Conservation (phyloP, 2,329 filamentous ascomycete genomes). For the Fusarium buxicola region DNA sequence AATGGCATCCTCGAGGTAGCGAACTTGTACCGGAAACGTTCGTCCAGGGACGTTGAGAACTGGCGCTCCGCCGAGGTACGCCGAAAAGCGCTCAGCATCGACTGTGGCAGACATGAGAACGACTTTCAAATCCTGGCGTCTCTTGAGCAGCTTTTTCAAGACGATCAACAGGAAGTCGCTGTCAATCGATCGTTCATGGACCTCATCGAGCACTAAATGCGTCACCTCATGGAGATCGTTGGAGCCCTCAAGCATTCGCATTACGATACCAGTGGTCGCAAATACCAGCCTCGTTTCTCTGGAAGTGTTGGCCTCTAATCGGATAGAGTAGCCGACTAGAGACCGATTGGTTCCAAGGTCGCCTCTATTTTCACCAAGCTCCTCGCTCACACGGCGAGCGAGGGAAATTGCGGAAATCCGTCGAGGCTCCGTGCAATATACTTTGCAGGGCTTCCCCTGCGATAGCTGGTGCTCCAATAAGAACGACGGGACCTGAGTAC, state of each 20-base stretch:
- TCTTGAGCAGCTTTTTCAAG: conserved; percentile 81
- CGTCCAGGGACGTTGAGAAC: conserved; percentile 91
- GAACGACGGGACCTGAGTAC: conserved; percentile 95
- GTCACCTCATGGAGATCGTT: conserved; percentile 90
- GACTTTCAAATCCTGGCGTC: conserved; percentile 86
- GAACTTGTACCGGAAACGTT: conserved; percentile 90
- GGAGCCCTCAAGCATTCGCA: conserved; percentile 94
- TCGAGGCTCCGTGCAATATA: conserved; percentile 95
- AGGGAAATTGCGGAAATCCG: conserved; percentile 97
- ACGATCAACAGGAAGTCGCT: conserved; percentile 96
- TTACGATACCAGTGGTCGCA: conserved; percentile 92
- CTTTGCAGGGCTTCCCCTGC: conserved; percentile 84
- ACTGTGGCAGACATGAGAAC: conserved; percentile 98
- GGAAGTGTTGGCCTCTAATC: conserved; percentile 87
- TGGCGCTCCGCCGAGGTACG: conserved; percentile 86
- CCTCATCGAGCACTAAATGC: conserved; percentile 95
- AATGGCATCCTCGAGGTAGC: conserved; percentile 91
- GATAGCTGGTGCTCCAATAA: conserved; percentile 89
- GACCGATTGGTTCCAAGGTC: conserved; percentile 87
- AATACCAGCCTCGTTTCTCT: conserved; percentile 87
- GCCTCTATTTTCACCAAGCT: conserved; percentile 85
- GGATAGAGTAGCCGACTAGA: conserved; percentile 93
- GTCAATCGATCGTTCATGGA: conserved; percentile 96
- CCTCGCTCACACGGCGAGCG: conserved; percentile 91
- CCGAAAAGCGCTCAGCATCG: conserved; percentile 90